Percentiles rank a stretch among this genome's conserved stretches.
phyloP scores from a whole-genome alignment of 2,329 filamentous ascomycete genomes.

The Clonostachys chloroleuca region DNA sequence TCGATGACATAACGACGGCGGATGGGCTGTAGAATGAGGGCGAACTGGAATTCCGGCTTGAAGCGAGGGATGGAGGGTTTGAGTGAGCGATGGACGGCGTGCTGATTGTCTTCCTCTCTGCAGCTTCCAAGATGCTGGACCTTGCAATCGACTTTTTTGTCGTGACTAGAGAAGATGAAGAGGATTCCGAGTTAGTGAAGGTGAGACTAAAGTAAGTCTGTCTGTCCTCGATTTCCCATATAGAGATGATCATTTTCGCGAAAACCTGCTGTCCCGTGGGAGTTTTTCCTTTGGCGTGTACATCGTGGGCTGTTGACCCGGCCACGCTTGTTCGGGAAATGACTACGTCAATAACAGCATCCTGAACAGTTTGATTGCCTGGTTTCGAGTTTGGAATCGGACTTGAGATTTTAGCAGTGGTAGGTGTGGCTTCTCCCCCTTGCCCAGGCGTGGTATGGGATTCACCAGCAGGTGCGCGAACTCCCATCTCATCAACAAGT shows the following conservation, averaged over 20 bases:
- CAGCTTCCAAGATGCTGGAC: conserved; percentile 35
- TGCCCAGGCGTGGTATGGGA: conserved; percentile 11
- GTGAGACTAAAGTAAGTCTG: conserved; percentile 70
- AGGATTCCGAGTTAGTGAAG: conserved; percentile 58
- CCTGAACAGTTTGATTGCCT: conserved; percentile 28
- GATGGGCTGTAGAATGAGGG: conserved; percentile 46
- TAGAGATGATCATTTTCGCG: conserved; percentile 72
- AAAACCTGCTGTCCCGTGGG: conserved; percentile 32
- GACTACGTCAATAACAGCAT: conserved; percentile 65
- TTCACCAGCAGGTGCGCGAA: conserved; percentile 12
- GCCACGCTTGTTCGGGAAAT: conserved; percentile 46
- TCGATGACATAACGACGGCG: conserved; percentile 45
- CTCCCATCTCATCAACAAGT: conserved; percentile 36
- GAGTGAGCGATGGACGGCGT: conserved; percentile 17
- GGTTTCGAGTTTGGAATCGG: conserved; percentile 3
- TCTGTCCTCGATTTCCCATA: conserved; percentile 65
- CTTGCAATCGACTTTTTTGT: conserved; percentile 31
- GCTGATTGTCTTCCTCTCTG: conserved; percentile 36
- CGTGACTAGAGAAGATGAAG: conserved; percentile 19
- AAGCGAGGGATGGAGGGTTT: conserved; percentile 39
- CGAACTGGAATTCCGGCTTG: conserved; percentile 41
- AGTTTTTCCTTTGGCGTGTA: conserved; percentile 8
- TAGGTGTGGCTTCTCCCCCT: conserved; percentile 29
- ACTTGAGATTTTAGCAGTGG: conserved; percentile 8
- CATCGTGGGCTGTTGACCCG: conserved; percentile 27